Base-by-base conservation (phyloP, 169 alveolate genomes). In the Cryptosporidium andersoni region DNA sequence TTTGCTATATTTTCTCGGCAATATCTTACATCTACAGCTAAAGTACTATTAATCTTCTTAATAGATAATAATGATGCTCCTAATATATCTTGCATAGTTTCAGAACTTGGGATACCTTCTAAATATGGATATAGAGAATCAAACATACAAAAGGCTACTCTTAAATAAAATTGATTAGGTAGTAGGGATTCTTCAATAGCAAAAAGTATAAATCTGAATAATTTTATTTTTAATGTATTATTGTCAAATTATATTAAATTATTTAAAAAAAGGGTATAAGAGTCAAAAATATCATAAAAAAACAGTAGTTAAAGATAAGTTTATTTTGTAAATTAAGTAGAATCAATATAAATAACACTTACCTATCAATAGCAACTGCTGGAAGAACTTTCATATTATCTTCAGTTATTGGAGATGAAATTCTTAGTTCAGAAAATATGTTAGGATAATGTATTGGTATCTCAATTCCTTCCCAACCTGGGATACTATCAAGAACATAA, bases 391-490 rank as follows among this genome's bases (percentile, higher is more conserved):
- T 58, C 25, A 74, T 58, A 9, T 48, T 47, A 3, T 7, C 14
- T 11, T 51, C 60, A 51, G 42, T 51, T 12, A 43, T 16, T 6
- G 85, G 85, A 34, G 85, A 68, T 16, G 40, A 36, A 2, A 74
- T 36, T 49, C 85, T 74, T 16, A 74, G 34, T 3, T 43, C 42
- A 4, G 66, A 42, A 1, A 58, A 14, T 2, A 47, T 64, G 6
- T 5, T 43, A 37, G 39, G 4, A 16, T 36, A 14, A 60, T 74
- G 68, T 45, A 74, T 74, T 7, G 85, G 85, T 74, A 74, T 74
- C 49, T 55, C 51, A 52, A 74, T 43, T 39, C 85, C 85, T 12
- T 60, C 85, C 85, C 85, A 74, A 1, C 85, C 85, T 9, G 85
- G 85, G 43, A 74, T 53, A 58, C 60, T 74, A 58, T 60, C 60